Evolutionary conservation across 345 rosid species (phyloP), one percentile per base, ranked within the genome.

Genomic region (Excoecaria cochinchinensis): DNA sequence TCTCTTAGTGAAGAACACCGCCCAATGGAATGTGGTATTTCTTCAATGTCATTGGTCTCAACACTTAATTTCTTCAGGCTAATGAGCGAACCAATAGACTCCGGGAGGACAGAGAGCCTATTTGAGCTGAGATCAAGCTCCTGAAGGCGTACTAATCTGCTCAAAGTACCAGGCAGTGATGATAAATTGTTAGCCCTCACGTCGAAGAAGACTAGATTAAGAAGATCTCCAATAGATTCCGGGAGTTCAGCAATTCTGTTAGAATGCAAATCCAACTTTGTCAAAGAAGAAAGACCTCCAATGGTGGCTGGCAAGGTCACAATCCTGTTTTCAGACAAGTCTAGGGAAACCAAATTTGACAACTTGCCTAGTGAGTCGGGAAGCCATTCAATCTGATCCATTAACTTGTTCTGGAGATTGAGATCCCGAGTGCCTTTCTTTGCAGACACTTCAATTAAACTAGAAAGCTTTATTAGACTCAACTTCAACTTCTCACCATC

Each of bases 331-430:
- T 95, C 96, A 21, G 99, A 95, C 70, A 95, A 82, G 86, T 95
- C 94, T 39, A 95, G 77, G 52, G 85, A 80, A 69, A 87, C 80
- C 76, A 95, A 87, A 79, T 86, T 79, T 7, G 90, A 87, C 48
- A 95, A 76, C 84, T 91, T 95, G 60, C 98, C 99, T n/a, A 91
- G 77, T 7, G 99, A 95, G 69, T 91, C 99, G 2, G 99, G 99
- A 39, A 95, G 87, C 99, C 99, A 95, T 17, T 90, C 98, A 11
- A 93, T 82, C 73, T 90, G 90, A 80, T 95, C 97, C 88, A 85
- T 90, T 84, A 95, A 78, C 85, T 85, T 93, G 83, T 84, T 86
- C 73, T 87, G 96, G 65, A 95, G 93, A 76, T 89, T 87, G 77
- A 95, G 90, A 79, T 93, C 98, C 61, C 80, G 83, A 1, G 91